A percentile compares a stretch with the other conserved stretches of the same genome.
These are phyloP conservation scores for Saccharomyces hybrid DNA, from an alignment of 1,139 yeast genomes.

Conservation along the genomic window DNA sequence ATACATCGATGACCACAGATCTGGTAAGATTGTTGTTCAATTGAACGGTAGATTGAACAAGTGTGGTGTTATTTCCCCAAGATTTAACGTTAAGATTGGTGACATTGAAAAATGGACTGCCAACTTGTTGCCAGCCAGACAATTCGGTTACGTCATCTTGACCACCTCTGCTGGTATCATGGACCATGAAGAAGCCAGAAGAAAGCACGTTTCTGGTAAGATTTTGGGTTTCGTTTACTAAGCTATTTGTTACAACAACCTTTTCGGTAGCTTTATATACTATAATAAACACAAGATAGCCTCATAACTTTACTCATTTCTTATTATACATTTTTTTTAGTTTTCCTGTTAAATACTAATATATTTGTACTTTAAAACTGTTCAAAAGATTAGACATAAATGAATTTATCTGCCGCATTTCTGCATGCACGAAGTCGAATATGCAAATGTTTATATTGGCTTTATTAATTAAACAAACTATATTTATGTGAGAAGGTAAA, in stretches of 20 bases:
- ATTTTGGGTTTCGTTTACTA: constrained; percentile 94
- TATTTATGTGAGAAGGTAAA: background rate
- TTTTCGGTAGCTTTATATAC: background rate
- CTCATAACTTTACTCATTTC: background rate
- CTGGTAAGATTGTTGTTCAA: constrained; percentile 95
- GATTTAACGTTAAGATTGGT: constrained; percentile 88
- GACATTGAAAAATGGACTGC: constrained; percentile 98
- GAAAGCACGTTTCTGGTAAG: constrained; percentile 99
- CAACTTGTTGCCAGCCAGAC: constrained; percentile 97
- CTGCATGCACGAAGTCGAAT: background rate
- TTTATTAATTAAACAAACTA: background rate
- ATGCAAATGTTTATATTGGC: background rate
- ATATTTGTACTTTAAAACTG: background rate
- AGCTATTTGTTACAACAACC: constrained; percentile 8
- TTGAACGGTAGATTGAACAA: constrained; percentile 97
- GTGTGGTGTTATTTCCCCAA: constrained; percentile 97
- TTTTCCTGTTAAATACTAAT: background rate
- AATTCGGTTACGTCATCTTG: constrained; percentile 92
- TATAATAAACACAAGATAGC: background rate
- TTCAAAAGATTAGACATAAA: background rate
- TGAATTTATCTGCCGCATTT: background rate
- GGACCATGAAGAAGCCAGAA: constrained; percentile 99
- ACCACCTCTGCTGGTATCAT: constrained; percentile 99
- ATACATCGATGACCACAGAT: constrained; percentile 98
- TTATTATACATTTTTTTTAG: background rate